These are phyloP conservation scores for Alternaria solani DNA, from an alignment of 2,329 filamentous ascomycete species.

Conservation along the genomic window DNA sequence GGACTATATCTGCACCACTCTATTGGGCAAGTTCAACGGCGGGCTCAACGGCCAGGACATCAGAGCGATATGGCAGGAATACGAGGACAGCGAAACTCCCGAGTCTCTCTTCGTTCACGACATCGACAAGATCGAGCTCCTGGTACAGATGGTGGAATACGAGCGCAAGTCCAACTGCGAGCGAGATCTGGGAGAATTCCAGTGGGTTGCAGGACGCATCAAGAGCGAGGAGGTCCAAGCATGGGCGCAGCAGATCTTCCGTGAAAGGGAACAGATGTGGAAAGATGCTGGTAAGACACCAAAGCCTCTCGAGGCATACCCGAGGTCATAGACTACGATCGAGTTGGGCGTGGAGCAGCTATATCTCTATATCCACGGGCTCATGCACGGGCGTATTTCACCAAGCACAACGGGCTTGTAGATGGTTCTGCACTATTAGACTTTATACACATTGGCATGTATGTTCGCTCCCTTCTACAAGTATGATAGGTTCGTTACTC, in stretches of 20 bases:
- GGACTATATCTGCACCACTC: slow-evolving; percentile 80
- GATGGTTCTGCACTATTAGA: not conserved
- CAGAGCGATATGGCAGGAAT: slow-evolving; percentile 87
- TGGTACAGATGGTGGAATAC: slow-evolving; percentile 97
- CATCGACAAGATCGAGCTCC: slow-evolving; percentile 93
- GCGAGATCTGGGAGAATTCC: slow-evolving; percentile 86
- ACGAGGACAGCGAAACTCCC: slow-evolving; percentile 84
- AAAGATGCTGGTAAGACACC: slow-evolving; percentile 50
- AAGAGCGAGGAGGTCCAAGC: slow-evolving; percentile 77
- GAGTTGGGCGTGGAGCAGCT: not conserved
- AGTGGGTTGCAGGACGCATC: slow-evolving; percentile 77
- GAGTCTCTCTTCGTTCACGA: slow-evolving; percentile 95
- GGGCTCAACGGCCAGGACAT: slow-evolving; percentile 75
- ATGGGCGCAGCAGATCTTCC: slow-evolving; percentile 80
- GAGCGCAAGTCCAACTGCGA: slow-evolving; percentile 73
- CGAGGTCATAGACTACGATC: not conserved
- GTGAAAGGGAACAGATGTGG: slow-evolving; percentile 81
- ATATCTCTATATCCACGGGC: not conserved
- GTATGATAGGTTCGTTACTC: not conserved
- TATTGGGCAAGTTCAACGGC: slow-evolving; percentile 79
- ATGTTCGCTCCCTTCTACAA: not conserved
- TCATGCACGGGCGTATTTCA: not conserved
- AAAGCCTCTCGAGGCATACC: slow-evolving; percentile 10
- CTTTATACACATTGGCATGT: not conserved
- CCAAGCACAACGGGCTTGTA: not conserved